Conservation (phyloP, 495 filamentous ascomycete species). For the Pyrenula aspistea region DNA sequence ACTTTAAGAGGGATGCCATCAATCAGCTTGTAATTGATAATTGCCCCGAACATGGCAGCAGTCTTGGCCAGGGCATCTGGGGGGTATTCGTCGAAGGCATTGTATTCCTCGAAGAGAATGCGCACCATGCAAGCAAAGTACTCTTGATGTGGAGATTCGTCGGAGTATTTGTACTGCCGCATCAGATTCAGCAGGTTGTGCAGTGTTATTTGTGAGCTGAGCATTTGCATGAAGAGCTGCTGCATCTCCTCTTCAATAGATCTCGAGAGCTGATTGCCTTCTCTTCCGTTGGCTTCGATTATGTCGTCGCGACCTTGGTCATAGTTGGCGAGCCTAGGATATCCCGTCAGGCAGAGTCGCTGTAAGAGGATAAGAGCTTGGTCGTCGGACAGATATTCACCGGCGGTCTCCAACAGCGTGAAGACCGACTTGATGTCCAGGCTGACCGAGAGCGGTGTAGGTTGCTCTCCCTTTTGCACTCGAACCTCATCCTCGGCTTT, state of each 20-base stretch:
- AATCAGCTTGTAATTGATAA: slow-evolving; percentile 85
- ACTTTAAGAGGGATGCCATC: slow-evolving; percentile 83
- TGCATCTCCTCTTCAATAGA: slow-evolving; percentile 85
- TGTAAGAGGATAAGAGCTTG: slow-evolving; percentile 55
- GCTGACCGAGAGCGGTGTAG: slow-evolving; percentile 50
- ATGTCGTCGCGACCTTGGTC: slow-evolving; percentile 84
- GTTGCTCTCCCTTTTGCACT: slow-evolving; percentile 51
- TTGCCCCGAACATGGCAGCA: slow-evolving; percentile 90
- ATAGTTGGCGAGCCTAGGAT: slow-evolving; percentile 93
- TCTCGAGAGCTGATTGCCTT: slow-evolving; percentile 65
- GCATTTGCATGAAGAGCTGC: slow-evolving; percentile 93
- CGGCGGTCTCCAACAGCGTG: slow-evolving; percentile 64
- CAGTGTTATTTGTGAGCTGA: slow-evolving; percentile 73
- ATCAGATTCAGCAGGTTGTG: slow-evolving; percentile 70
- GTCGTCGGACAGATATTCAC: slow-evolving; percentile 46
- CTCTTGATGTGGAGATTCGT: slow-evolving; percentile 75
- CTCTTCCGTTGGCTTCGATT: slow-evolving; percentile 70
- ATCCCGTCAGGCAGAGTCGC: slow-evolving; percentile 78
- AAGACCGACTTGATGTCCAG: slow-evolving; percentile 78
- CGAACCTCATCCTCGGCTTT: slow-evolving; percentile 74
- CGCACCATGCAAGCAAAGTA: slow-evolving; percentile 98
- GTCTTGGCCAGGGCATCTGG: slow-evolving; percentile 88
- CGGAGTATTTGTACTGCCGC: slow-evolving; percentile 72
- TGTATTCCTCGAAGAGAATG: slow-evolving; percentile 93
- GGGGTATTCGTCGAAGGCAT: slow-evolving; percentile 88